Conservation (phyloP, 257 asterid genomes). For the Anisodus acutangulus region DNA sequence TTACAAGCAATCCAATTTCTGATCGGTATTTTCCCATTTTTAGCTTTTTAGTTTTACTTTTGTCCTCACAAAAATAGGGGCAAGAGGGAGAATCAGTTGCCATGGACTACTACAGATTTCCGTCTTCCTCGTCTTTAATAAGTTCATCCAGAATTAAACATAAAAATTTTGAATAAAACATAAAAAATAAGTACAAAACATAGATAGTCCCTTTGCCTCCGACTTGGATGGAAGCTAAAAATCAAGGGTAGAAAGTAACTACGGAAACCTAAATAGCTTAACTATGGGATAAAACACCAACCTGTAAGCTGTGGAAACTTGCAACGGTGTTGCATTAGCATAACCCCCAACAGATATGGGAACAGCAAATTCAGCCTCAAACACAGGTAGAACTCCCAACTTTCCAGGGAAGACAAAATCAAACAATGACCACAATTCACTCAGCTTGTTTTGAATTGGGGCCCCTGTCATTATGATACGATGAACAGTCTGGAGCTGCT, state of each 20-base stretch:
- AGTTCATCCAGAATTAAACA: neutral
- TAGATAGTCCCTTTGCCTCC: neutral
- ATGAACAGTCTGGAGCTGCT: conserved; percentile 96
- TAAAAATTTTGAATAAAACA: neutral
- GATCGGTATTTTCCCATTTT: neutral
- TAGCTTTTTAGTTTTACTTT: conserved; percentile 2
- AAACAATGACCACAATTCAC: conserved; percentile 97
- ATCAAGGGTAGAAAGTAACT: neutral
- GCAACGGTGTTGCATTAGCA: conserved; percentile 95
- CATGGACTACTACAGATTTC: neutral
- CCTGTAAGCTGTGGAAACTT: conserved; percentile 99
- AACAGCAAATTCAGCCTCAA: conserved; percentile 98
- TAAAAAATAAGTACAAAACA: neutral
- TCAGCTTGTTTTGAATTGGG: conserved; percentile 94
- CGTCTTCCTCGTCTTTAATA: neutral
- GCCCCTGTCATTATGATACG: conserved; percentile 97
- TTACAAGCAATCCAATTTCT: conserved; percentile 13
- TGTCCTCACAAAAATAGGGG: neutral
- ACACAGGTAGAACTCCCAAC: conserved; percentile 92
- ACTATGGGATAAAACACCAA: conserved; percentile 36
- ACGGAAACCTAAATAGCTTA: neutral
- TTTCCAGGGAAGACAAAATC: conserved; percentile 99
- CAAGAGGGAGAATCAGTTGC: neutral
- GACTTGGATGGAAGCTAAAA: neutral
- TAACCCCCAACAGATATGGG: conserved; percentile 99